A percentile compares a stretch with the other conserved stretches of the same genome.
These are phyloP conservation scores for Acacia melanoxylon DNA, from an alignment of 306 rosid species.

Conservation along the genomic window DNA sequence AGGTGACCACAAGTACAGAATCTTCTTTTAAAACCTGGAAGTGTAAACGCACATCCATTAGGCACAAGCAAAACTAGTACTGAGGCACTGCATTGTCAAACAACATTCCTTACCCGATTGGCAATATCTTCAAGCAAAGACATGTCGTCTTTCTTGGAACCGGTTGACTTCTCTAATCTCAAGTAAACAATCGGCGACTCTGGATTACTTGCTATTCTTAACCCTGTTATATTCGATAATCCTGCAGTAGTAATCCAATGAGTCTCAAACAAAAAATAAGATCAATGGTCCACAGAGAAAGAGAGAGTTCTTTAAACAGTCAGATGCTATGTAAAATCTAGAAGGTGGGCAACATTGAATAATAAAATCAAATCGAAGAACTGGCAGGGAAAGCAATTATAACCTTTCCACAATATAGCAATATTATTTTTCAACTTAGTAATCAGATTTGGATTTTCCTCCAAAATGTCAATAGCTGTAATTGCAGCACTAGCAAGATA, in stretches of 20 bases:
- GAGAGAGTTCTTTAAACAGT: background rate
- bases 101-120: constrained; percentile 52
- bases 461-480: constrained; percentile 79
- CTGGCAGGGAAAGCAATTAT: constrained; percentile 31
- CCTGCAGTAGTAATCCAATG: constrained; percentile 62
- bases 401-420: constrained; percentile 67
- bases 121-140: constrained; percentile 71
- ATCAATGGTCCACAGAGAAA: constrained; percentile 9
- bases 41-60: constrained; percentile 33
- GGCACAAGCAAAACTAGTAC: constrained; percentile 26
- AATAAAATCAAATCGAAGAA: background rate
- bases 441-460: constrained; percentile 75
- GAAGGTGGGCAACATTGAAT: background rate
- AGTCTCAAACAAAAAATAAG: constrained; percentile 3
- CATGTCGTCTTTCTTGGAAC: constrained; percentile 62
- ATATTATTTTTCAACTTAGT: constrained; percentile 70
- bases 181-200: constrained; percentile 91
- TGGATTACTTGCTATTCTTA: constrained; percentile 68
- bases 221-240: constrained; percentile 59
- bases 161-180: constrained; percentile 67
- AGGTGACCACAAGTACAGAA: constrained; percentile 62
- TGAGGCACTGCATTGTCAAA: constrained; percentile 3
- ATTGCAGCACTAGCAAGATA: constrained; percentile 94
- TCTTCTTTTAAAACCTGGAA: constrained; percentile 76
- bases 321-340: constrained; percentile 11